Evolutionary conservation across 2,329 filamentous ascomycete genomes (phyloP), one percentile per base, ranked within the genome.

Genomic region (Alternaria triticimaculans): DNA sequence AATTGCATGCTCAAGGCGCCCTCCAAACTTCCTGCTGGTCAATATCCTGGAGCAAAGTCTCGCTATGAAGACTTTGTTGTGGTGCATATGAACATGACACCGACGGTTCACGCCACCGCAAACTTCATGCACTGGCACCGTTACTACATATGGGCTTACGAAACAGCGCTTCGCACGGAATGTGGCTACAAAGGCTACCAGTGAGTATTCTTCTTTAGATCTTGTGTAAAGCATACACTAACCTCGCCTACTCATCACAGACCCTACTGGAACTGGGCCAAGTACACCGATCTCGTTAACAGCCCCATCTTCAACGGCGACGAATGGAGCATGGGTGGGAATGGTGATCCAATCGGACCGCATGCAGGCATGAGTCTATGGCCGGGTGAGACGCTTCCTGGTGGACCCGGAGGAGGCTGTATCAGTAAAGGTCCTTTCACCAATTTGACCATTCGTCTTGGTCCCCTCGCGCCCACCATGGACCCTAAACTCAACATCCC

Each of bases 271-370:
- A 84, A 87, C 75, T 88, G 85, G 84, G 82, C 82, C 10, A 81
- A 82, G 54, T 83, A 83, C 73, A 71, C 80, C 2, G 83, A 87
- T 44, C 63, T 77, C 4, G 60, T 74, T 64, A 79, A 81, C 62
- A 86, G 85, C 1, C 84, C 86, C 30, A 77, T 89, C 60, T 89
- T 89, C 71, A 85, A 87, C 69, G 87, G 87, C 54, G 84, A 83
- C 66, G 83, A 82, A 44, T 85, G 81, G 66, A 79, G 82, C 55
- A 75, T 78, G 72, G 70, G 83, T 25, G 84, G 85, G n/a, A 85
- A 87, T 62, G 85, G 84, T 4, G 81, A 71, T 68, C 75, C 56
- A 45, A 62, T 76, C 5, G 33, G 53, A 10, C 18, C 63, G 25
- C 69, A 75, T 59, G 56, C 58, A 11, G 67, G 71, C 12, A 37